phyloP scores from a whole-genome alignment of 202 grass and related monocot genomes.

The Alloteropsis angusta region DNA sequence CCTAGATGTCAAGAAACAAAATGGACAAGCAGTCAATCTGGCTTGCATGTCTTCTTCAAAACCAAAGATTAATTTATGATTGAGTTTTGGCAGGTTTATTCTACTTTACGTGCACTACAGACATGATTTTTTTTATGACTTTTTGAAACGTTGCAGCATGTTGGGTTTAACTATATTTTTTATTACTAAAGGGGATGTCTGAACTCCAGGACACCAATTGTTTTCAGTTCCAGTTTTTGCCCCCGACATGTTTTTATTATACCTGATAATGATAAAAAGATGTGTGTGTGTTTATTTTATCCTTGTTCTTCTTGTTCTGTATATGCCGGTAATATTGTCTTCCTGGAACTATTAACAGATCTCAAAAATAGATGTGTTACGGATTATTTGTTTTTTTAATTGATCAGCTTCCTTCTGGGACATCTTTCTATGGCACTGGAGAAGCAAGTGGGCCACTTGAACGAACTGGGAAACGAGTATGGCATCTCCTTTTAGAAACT shows the following conservation, averaged over 20 bases:
- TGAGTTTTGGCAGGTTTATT: not conserved
- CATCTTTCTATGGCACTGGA: slow-evolving; percentile 90
- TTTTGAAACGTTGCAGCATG: not conserved
- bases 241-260: not conserved
- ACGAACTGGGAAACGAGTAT: slow-evolving; percentile 80
- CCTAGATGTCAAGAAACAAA: not conserved
- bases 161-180: not conserved
- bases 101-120: not conserved
- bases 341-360: slow-evolving; percentile 1
- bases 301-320: not conserved
- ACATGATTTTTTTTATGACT: not conserved
- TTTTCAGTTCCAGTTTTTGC: not conserved
- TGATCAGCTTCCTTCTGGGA: slow-evolving; percentile 63
- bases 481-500: not conserved
- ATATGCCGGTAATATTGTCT: not conserved
- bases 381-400: slow-evolving; percentile 28
- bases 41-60: not conserved
- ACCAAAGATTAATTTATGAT: not conserved
- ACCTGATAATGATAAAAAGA: not conserved
- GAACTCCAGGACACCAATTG: not conserved
- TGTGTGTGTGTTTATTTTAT: not conserved
- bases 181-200: not conserved
- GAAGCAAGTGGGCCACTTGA: slow-evolving; percentile 91
- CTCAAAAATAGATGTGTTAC: not conserved
- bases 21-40: not conserved